Evolutionary conservation across 495 filamentous ascomycete genomes (phyloP).

Genomic region (Aspergillus incahuasiensis): DNA sequence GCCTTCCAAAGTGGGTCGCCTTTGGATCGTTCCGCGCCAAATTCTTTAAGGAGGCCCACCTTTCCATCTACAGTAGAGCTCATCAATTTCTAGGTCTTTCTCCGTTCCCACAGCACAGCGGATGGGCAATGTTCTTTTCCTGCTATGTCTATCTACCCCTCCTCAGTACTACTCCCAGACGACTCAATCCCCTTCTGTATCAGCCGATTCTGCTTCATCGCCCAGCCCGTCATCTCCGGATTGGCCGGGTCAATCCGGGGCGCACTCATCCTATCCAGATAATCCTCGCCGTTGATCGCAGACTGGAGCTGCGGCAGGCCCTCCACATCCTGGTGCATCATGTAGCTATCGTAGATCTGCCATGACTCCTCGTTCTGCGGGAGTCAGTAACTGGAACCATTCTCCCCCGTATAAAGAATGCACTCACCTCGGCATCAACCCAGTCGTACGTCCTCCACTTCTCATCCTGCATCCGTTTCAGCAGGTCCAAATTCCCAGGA

Average conservation of each 20-base stretch:
- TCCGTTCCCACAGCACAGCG: neutral
- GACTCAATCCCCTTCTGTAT: slow-evolving; percentile 24
- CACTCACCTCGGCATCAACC: slow-evolving; percentile 59
- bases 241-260: slow-evolving; percentile 52
- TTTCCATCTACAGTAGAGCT: slow-evolving; percentile 54
- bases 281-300: slow-evolving; percentile 51
- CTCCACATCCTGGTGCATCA: slow-evolving; percentile 53
- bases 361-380: slow-evolving; percentile 55
- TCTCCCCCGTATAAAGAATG: neutral
- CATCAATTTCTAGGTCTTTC: no score
- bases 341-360: slow-evolving; percentile 52
- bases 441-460: slow-evolving; percentile 61
- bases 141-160: slow-evolving; percentile 7
- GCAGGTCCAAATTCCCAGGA: slow-evolving; percentile 48
- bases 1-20: slow-evolving; percentile 25
- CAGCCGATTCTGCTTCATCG: slow-evolving; percentile 46
- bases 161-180: slow-evolving; percentile 22
- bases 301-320: slow-evolving; percentile 47
- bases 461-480: slow-evolving; percentile 62
- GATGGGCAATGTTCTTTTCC: no score
- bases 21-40: slow-evolving; percentile 44
- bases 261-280: slow-evolving; percentile 61
- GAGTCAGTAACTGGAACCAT: slow-evolving; percentile 16
- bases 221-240: slow-evolving; percentile 46
- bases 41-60: slow-evolving; percentile 59